Evolutionary conservation across 192 early-diverging fungal genomes (phyloP).

Genomic region (Backusella tarrabulga): DNA sequence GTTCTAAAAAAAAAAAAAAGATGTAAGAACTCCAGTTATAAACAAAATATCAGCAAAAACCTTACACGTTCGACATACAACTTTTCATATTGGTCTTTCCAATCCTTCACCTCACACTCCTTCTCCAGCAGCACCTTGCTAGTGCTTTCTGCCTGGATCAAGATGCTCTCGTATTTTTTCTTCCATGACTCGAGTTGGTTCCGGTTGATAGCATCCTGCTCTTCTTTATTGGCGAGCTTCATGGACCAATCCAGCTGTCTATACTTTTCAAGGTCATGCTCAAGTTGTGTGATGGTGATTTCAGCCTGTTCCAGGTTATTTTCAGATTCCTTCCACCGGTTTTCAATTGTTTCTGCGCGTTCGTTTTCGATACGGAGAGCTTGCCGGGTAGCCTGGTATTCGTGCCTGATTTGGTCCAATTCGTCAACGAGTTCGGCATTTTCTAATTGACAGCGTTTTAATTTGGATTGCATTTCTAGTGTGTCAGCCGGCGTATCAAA

Average conservation of each 20-base stretch:
- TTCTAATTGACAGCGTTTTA: background rate
- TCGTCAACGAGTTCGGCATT: background rate
- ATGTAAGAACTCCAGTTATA: background rate
- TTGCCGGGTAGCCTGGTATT: background rate
- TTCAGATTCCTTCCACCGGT: conserved; percentile 2
- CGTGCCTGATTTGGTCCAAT: conserved; percentile 9
- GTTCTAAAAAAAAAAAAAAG: background rate
- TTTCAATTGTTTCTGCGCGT: conserved; percentile 12
- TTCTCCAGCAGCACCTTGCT: background rate
- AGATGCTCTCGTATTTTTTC: background rate
- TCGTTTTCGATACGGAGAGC: conserved; percentile 8
- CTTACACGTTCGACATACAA: background rate
- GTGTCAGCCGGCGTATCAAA: background rate
- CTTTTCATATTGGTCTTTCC: background rate
- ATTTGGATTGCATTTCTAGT: background rate
- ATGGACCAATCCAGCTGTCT: background rate
- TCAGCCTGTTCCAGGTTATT: conserved; percentile 11
- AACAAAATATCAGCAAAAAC: background rate
- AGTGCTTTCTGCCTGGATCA: background rate
- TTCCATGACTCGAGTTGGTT: background rate
- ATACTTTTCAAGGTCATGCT: background rate
- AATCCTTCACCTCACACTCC: background rate
- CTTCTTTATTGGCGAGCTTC: background rate
- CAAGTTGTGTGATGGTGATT: background rate
- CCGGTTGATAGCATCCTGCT: background rate